Base-by-base conservation (phyloP, 1,284 basidiomycete genomes). In the Ganoderma sinense region DNA sequence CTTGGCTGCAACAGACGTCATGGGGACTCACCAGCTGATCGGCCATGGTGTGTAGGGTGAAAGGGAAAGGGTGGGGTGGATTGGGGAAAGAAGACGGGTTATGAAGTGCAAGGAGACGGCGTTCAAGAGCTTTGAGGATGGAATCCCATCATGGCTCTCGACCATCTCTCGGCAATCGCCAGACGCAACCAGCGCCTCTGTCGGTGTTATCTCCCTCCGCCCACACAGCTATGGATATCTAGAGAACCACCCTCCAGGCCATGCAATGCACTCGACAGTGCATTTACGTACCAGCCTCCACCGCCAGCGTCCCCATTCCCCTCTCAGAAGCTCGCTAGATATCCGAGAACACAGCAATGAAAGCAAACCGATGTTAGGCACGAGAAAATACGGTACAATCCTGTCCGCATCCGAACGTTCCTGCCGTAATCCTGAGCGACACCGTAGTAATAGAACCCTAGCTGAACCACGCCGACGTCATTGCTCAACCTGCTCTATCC, bases 11-110 rank as follows among this genome's bases (percentile, higher is more conserved):
- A 29, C 62, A 31, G 16, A 63, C 39, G 39, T 51, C 39, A 39
- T 56, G 13, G 2, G 55, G 48, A 85, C 90, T 80, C 77, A 92
- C 91, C 76, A 92, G 80, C 81, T 91, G 89, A 81, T 92, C 90
- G 73, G 90, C 90, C 90, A 92, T 92, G 31, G 65, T 67, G 59
- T 36, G 56, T 63, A 40, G 59, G 62, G 23, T 58, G 63, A 39
- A 68, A 71, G 66, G 65, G 70, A 66, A 68, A 65, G 64, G 65
- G 68, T 29, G 70, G 58, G 64, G 67, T 65, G 66, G 62, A 39
- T 67, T 64, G 69, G 70, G 67, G 73, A 64, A 48, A 51, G 66
- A 62, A 55, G 64, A 69, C 69, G 64, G 53, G 64, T 65, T 71
- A 70, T 72, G 65, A 74, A 73, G 69, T 69, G 70, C 67, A 69